A percentile compares a stretch with the other conserved stretches of the same genome.
These are phyloP conservation scores for Lithospermum erythrorhizon DNA, from an alignment of 257 asterid species.

Conservation along the genomic window DNA sequence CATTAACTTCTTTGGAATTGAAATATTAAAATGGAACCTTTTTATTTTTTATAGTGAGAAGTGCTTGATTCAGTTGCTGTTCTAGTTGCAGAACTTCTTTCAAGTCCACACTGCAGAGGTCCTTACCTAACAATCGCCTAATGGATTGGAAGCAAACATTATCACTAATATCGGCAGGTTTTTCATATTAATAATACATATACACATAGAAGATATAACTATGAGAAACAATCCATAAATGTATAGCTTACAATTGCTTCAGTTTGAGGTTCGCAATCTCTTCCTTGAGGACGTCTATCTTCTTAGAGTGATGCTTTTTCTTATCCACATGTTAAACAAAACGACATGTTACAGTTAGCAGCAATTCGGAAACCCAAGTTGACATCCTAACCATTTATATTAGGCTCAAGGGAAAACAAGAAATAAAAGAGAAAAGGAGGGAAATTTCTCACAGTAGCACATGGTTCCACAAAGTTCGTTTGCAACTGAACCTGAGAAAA, in stretches of 20 bases:
- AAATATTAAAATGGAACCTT: slow-evolving; percentile 28
- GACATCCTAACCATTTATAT: too few species aligned
- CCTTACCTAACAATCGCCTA: slow-evolving; percentile 65
- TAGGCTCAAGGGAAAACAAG: too few species aligned
- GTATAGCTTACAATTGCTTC: slow-evolving; percentile 37
- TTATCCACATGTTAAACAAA: slow-evolving; percentile 8
- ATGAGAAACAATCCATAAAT: not conserved
- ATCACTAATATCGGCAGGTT: not conserved
- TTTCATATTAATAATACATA: not conserved
- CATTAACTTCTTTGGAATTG: not conserved
- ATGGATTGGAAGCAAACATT: slow-evolving; percentile 5
- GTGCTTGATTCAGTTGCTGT: slow-evolving; percentile 48
- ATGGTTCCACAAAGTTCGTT: too few species aligned
- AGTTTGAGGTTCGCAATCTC: slow-evolving; percentile 48
- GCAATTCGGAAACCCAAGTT: too few species aligned
- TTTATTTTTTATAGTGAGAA: slow-evolving; percentile 45
- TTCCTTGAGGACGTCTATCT: slow-evolving; percentile 40
- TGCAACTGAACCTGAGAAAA: too few species aligned
- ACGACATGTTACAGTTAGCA: too few species aligned
- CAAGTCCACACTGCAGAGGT: slow-evolving; percentile 36
- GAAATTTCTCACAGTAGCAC: too few species aligned
- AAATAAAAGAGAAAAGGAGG: too few species aligned
- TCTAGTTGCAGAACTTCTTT: slow-evolving; percentile 47
- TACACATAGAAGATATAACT: not conserved
- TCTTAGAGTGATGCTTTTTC: slow-evolving; percentile 25